phyloP scores from a whole-genome alignment of 768 basidiomycete genomes.

The Lactarius akahatsu region DNA sequence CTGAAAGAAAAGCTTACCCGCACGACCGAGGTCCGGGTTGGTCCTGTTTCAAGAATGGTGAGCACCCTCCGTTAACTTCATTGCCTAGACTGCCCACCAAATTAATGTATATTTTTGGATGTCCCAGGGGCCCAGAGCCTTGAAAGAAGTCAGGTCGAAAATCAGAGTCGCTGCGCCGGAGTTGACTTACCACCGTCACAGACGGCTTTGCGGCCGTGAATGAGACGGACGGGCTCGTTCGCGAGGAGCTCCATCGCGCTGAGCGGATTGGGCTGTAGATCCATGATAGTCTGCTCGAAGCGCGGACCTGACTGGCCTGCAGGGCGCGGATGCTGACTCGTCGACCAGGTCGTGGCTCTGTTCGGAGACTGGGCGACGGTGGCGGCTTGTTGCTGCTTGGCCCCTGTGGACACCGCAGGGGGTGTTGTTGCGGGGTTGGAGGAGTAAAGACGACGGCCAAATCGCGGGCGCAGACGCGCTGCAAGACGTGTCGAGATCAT shows the following conservation, averaged over 20 bases:
- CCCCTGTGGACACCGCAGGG: slow-evolving; percentile 27
- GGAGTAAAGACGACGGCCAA: slow-evolving; percentile 20
- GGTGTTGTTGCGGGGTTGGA: slow-evolving; percentile 9
- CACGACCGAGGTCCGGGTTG: slow-evolving; percentile 83
- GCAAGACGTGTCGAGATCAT: slow-evolving; percentile 27
- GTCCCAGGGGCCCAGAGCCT: slow-evolving; percentile 95
- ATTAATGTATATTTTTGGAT: slow-evolving; percentile 97
- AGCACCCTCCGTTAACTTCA: slow-evolving; percentile 2
- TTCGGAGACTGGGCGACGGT: slow-evolving; percentile 76
- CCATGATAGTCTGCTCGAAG: slow-evolving; percentile 90
- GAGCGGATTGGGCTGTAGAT: slow-evolving; percentile 83
- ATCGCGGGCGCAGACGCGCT: slow-evolving; percentile 27
- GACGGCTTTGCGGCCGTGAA: slow-evolving; percentile 78
- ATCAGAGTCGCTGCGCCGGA: background rate
- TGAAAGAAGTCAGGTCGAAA: slow-evolving; percentile 1
- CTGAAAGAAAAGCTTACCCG: slow-evolving; percentile 62
- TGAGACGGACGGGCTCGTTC: slow-evolving; percentile 80
- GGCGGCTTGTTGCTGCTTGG: slow-evolving; percentile 33
- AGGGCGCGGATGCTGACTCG: slow-evolving; percentile 72
- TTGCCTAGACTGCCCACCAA: slow-evolving; percentile 53
- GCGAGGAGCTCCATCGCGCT: slow-evolving; percentile 90
- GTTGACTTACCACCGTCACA: slow-evolving; percentile 89
- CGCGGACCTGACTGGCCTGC: slow-evolving; percentile 62
- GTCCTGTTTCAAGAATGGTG: slow-evolving; percentile 52
- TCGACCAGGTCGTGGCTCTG: slow-evolving; percentile 79